Evolutionary conservation across 768 basidiomycete species (phyloP).

Genomic region (Sporobolomyces roseus): DNA sequence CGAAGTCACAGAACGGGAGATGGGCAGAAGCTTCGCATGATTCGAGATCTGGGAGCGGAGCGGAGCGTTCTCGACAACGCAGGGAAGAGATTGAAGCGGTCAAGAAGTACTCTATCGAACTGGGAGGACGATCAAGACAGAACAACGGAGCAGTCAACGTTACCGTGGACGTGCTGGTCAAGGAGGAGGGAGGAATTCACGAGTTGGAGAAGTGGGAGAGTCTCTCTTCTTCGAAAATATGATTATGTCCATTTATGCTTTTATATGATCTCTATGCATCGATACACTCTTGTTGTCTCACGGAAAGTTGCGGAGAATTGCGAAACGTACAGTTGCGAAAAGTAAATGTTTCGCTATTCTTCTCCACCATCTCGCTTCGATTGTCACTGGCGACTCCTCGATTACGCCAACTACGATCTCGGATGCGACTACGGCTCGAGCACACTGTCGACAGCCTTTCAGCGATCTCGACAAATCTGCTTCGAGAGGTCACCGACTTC

Average conservation of each 20-base stretch:
- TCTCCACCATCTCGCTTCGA: too few species aligned
- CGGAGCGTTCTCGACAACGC: not conserved
- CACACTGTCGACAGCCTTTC: too few species aligned
- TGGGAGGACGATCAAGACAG: not conserved
- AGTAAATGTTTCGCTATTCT: too few species aligned
- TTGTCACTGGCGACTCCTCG: too few species aligned
- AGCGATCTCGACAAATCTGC: too few species aligned
- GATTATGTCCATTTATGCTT: not conserved
- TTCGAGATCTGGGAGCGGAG: not conserved
- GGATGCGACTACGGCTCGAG: too few species aligned
- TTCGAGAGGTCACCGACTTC: too few species aligned
- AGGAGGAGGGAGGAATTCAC: conserved; percentile 22
- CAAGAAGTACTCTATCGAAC: conserved; percentile 16
- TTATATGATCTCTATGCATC: not conserved
- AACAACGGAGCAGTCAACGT: conserved; percentile 1
- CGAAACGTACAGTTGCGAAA: too few species aligned
- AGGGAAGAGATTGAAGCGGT: not conserved
- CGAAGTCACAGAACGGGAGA: not conserved
- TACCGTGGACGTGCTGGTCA: conserved; percentile 9
- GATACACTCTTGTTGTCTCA: not conserved
- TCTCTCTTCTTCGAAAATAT: not conserved
- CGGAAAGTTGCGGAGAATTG: too few species aligned
- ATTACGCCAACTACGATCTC: too few species aligned
- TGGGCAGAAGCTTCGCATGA: not conserved
- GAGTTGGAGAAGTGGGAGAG: conserved; percentile 11